Evolutionary conservation across 1,139 yeast species (phyloP).

Genomic region (Suhomyces coccinellae): DNA sequence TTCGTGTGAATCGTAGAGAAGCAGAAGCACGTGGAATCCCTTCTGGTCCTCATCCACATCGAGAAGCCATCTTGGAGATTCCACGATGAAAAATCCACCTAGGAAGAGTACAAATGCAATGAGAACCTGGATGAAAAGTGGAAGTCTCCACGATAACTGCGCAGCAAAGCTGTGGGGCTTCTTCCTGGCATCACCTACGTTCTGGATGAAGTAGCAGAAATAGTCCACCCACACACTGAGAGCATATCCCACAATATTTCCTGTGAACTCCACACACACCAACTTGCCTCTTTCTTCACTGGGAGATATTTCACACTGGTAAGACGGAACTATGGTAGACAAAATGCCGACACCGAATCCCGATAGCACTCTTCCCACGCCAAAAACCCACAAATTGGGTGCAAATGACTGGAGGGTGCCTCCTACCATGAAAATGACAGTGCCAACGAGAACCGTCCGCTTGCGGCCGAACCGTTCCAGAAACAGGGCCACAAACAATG

Average conservation of each 20-base stretch:
- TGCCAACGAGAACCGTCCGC: constrained; percentile 49
- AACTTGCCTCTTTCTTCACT: constrained; percentile 55
- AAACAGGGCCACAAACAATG: constrained; percentile 48
- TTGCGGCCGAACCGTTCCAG: constrained; percentile 51
- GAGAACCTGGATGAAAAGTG: constrained; percentile 49
- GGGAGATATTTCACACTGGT: constrained; percentile 58
- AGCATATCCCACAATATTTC: constrained; percentile 53
- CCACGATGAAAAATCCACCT: constrained; percentile 57
- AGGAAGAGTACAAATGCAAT: constrained; percentile 46
- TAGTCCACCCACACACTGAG: constrained; percentile 59
- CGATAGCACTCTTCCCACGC: constrained; percentile 50
- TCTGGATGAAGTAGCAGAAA: constrained; percentile 48
- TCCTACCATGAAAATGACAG: constrained; percentile 50
- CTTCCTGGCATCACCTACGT: constrained; percentile 40
- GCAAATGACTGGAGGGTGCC: constrained; percentile 52
- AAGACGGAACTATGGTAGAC: constrained; percentile 54
- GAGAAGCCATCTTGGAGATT: constrained; percentile 55
- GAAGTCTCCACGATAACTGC: constrained; percentile 54
- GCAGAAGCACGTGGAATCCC: constrained; percentile 74
- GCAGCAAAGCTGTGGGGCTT: constrained; percentile 42
- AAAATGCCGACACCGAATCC: constrained; percentile 57
- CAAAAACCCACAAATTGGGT: constrained; percentile 42
- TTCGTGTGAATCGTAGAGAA: constrained; percentile 61
- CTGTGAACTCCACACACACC: constrained; percentile 57
- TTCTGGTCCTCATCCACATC: constrained; percentile 52